These are phyloP conservation scores for Schwanniomyces occidentalis DNA, from an alignment of 805 yeast species.

Conservation along the genomic window DNA sequence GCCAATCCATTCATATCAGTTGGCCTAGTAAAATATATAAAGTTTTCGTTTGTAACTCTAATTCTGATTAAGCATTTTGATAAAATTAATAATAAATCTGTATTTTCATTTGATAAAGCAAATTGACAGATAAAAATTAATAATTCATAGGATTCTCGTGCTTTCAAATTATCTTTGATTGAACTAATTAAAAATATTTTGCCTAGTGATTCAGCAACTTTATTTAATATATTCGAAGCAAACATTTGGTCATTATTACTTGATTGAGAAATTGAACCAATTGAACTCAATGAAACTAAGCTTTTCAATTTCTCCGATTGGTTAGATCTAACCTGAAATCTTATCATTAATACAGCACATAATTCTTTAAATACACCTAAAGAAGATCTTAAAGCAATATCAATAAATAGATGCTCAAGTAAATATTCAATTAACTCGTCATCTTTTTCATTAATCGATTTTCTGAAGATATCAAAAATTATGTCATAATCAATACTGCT, in stretches of 20 bases:
- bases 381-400: constrained; percentile 17
- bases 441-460: constrained; percentile 29
- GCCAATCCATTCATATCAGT: constrained; percentile 67
- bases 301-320: constrained; percentile 23
- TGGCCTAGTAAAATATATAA: constrained; percentile 52
- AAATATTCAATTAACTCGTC: constrained; percentile 30
- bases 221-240: constrained; percentile 13
- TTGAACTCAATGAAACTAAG: constrained; percentile 25
- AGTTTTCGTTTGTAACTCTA: constrained; percentile 46
- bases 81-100: constrained; percentile 44
- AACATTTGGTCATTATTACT: constrained; percentile 4
- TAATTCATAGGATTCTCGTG: constrained; percentile 27
- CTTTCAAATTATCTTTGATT: constrained; percentile 22
- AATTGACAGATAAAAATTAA: constrained; percentile 36
- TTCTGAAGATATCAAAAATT: constrained; percentile 30
- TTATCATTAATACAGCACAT: constrained; percentile 10
- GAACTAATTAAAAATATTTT: constrained; percentile 25
- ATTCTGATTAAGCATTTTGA: constrained; percentile 56
- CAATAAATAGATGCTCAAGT: constrained; percentile 25
- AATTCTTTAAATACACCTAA: constrained; percentile 15
- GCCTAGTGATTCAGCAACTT: constrained; percentile 24
- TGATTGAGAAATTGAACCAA: constrained; percentile 15
- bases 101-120: constrained; percentile 34
- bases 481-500: constrained; percentile 30
- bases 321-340: constrained; percentile 8